Conservation (phyloP, 2,329 filamentous ascomycete species). For the Cadophora malorum region DNA sequence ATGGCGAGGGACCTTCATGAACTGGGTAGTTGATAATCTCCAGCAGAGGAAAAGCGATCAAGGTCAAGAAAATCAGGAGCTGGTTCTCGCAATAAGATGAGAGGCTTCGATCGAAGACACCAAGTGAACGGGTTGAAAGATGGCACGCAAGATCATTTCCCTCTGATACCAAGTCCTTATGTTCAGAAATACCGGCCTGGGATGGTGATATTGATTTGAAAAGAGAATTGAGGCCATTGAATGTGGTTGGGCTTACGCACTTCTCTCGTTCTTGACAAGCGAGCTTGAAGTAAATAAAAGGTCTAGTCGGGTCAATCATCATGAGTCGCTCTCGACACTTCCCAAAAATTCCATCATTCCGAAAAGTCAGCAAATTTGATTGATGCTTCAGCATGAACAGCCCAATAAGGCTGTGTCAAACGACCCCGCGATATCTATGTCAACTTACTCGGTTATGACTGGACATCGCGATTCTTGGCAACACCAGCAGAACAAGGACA, state of each 20-base stretch:
- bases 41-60: too few species aligned
- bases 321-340: too few species aligned
- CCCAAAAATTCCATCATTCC: too few species aligned
- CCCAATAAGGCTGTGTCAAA: background rate
- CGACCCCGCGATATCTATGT: background rate
- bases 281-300: slow-evolving; percentile 4
- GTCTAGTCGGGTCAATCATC: too few species aligned
- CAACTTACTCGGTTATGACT: background rate
- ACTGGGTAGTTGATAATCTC: background rate
- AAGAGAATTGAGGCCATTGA: too few species aligned
- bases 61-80: too few species aligned
- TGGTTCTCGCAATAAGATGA: background rate
- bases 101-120: background rate
- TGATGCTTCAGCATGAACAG: background rate
- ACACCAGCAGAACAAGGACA: background rate
- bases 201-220: too few species aligned
- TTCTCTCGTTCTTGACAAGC: background rate
- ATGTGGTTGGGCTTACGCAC: background rate
- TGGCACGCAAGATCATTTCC: background rate
- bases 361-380: background rate
- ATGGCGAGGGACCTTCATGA: slow-evolving; percentile 3
- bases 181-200: too few species aligned
- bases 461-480: background rate
- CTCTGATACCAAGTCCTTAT: too few species aligned
- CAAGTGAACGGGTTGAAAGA: background rate